These are phyloP conservation scores for Byssochlamys sp. DNA, from an alignment of 2,329 filamentous ascomycete species.

Conservation along the genomic window DNA sequence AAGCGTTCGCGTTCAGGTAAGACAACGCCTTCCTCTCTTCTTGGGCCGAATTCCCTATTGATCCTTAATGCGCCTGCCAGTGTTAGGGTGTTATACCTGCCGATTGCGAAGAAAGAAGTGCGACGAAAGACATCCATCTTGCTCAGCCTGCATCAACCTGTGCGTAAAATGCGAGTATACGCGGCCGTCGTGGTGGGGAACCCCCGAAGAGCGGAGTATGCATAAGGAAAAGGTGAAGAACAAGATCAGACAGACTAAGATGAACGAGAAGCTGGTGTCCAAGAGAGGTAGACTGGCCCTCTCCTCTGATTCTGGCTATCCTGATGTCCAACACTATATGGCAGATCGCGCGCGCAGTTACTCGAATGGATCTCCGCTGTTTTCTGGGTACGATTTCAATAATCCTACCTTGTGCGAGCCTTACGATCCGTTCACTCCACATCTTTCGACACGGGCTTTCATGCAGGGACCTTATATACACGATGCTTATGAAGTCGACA, in stretches of 20 bases:
- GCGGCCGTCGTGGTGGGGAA: constrained; percentile 93
- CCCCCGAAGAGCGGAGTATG: constrained; percentile 69
- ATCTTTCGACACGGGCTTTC: constrained; percentile 46
- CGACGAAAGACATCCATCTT: constrained; percentile 56
- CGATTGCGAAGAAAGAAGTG: constrained; percentile 61
- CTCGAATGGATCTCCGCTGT: constrained; percentile 72
- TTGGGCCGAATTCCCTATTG: constrained; percentile 15
- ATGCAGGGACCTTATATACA: constrained; percentile 48
- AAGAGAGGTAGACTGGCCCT: constrained; percentile 47
- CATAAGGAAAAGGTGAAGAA: constrained; percentile 96
- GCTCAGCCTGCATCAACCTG: constrained; percentile 59
- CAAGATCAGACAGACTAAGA: constrained; percentile 94
- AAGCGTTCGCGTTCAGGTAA: constrained; percentile 86
- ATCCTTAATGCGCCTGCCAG: constrained; percentile 10
- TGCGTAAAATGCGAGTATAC: constrained; percentile 91
- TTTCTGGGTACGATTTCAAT: constrained; percentile 56
- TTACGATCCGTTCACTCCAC: constrained; percentile 33
- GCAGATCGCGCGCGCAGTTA: constrained; percentile 59
- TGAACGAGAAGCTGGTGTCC: constrained; percentile 68
- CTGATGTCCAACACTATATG: constrained; percentile 55
- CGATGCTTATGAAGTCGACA: constrained; percentile 82
- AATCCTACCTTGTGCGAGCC: constrained; percentile 48
- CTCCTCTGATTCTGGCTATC: constrained; percentile 69
- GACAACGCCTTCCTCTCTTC: neutral
- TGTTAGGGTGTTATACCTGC: constrained; percentile 57